These are phyloP conservation scores for Forsythia suspensa DNA, from an alignment of 257 asterid species.

Conservation along the genomic window DNA sequence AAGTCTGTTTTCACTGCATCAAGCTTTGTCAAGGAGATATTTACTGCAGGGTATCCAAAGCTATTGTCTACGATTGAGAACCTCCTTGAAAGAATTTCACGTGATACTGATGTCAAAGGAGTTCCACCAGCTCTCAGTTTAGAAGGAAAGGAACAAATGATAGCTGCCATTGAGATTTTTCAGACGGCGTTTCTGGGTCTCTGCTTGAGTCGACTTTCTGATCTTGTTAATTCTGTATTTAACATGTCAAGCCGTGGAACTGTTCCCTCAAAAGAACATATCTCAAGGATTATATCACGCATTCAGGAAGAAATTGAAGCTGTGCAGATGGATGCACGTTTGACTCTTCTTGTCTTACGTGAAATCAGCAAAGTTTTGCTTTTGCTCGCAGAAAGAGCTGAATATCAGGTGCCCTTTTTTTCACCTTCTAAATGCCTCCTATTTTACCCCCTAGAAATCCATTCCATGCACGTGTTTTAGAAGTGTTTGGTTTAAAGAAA, in stretches of 20 bases:
- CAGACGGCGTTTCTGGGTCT: slow-evolving; percentile 80
- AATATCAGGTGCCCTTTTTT: slow-evolving; percentile 58
- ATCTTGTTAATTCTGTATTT: slow-evolving; percentile 82
- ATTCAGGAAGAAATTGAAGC: slow-evolving; percentile 96
- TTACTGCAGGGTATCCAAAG: slow-evolving; percentile 92
- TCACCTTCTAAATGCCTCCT: not conserved
- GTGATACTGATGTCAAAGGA: slow-evolving; percentile 98
- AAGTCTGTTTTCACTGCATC: slow-evolving; percentile 92
- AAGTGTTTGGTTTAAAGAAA: not conserved
- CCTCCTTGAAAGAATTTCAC: slow-evolving; percentile 89
- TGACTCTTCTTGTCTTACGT: slow-evolving; percentile 85
- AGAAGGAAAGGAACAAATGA: slow-evolving; percentile 86
- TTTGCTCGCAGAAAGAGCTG: slow-evolving; percentile 85
- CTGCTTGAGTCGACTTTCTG: slow-evolving; percentile 77
- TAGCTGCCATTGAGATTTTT: slow-evolving; percentile 67
- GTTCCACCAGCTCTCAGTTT: slow-evolving; percentile 85
- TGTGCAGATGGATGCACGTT: slow-evolving; percentile 81
- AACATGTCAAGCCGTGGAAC: slow-evolving; percentile 88
- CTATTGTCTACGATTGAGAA: slow-evolving; percentile 77
- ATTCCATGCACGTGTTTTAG: not conserved
- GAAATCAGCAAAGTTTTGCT: slow-evolving; percentile 80
- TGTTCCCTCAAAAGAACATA: slow-evolving; percentile 83
- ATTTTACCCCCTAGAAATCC: not conserved
- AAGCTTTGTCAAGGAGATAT: slow-evolving; percentile 90
- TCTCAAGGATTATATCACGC: slow-evolving; percentile 63